Conservation (phyloP, 805 yeast species). For the Spathaspora sp. region DNA sequence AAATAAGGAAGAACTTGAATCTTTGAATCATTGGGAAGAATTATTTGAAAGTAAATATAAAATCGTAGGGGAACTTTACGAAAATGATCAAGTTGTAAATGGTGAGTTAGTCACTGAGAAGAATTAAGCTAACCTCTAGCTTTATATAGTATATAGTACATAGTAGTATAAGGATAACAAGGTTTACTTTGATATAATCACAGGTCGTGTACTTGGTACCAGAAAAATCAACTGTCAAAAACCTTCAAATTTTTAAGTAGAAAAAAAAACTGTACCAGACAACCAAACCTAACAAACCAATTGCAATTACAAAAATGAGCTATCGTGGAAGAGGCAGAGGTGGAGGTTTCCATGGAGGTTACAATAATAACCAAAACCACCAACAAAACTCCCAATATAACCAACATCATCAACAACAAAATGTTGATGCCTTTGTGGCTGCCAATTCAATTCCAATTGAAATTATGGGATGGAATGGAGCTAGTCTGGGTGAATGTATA, state of each 20-base stretch:
- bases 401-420: slow-evolving; percentile 14
- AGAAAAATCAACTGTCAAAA: too few species aligned
- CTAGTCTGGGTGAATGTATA: slow-evolving; percentile 62
- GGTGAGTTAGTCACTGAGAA: neutral
- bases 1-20: slow-evolving; percentile 52
- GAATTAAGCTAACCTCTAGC: neutral
- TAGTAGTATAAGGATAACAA: neutral
- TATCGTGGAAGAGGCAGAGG: slow-evolving; percentile 37
- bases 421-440: slow-evolving; percentile 23
- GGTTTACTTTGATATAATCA: neutral
- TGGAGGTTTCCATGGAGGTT: slow-evolving; percentile 18
- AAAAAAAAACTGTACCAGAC: neutral
- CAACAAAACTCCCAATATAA: slow-evolving; percentile 2
- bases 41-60: slow-evolving; percentile 82
- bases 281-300: too few species aligned
- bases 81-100: slow-evolving; percentile 5
- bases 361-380: slow-evolving; percentile 11
- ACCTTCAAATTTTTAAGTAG: too few species aligned
- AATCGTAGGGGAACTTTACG: slow-evolving; percentile 64
- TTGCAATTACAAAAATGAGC: slow-evolving; percentile 21
- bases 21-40: slow-evolving; percentile 80
- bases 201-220: neutral
- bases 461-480: slow-evolving; percentile 80
- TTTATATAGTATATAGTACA: neutral
- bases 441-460: slow-evolving; percentile 50